These are phyloP conservation scores for Gymnopus androsaceus DNA, from an alignment of 1,284 basidiomycete genomes.

Conservation along the genomic window DNA sequence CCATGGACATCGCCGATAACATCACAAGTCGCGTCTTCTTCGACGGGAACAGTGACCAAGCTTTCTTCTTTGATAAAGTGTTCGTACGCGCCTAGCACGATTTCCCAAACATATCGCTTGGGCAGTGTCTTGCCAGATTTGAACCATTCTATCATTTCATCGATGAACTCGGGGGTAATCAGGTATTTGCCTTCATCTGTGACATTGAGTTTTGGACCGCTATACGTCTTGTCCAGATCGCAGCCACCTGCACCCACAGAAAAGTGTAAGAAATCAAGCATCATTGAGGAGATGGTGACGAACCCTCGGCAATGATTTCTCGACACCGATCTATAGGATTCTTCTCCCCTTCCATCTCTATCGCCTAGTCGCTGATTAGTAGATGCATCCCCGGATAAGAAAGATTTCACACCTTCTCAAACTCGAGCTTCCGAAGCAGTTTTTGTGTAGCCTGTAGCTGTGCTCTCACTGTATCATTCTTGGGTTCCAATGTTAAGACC, in stretches of 20 bases:
- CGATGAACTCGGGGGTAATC: slow-evolving; percentile 80
- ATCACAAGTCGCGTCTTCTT: slow-evolving; percentile 82
- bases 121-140: slow-evolving; percentile 89
- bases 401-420: slow-evolving; percentile 70
- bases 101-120: slow-evolving; percentile 92
- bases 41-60: slow-evolving; percentile 78
- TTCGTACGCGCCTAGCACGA: slow-evolving; percentile 85
- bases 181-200: slow-evolving; percentile 64
- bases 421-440: slow-evolving; percentile 82
- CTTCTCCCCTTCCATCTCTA: slow-evolving; percentile 87
- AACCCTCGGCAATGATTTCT: slow-evolving; percentile 81
- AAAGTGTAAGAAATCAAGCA: background rate
- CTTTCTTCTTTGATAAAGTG: slow-evolving; percentile 79
- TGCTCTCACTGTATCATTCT: slow-evolving; percentile 77
- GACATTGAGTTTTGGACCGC: slow-evolving; percentile 63
- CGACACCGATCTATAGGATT: slow-evolving; percentile 70
- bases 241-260: slow-evolving; percentile 56
- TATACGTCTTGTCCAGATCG: slow-evolving; percentile 69
- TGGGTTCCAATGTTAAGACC: slow-evolving; percentile 85
- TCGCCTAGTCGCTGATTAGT: slow-evolving; percentile 58
- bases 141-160: slow-evolving; percentile 89
- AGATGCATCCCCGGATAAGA: background rate
- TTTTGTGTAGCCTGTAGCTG: slow-evolving; percentile 92
- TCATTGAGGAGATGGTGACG: background rate
- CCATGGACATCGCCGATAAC: slow-evolving; percentile 93